Percentiles rank a stretch among this genome's conserved stretches.
Conservation (phyloP, 2,329 filamentous ascomycete species). For the Colletotrichum sp. region DNA sequence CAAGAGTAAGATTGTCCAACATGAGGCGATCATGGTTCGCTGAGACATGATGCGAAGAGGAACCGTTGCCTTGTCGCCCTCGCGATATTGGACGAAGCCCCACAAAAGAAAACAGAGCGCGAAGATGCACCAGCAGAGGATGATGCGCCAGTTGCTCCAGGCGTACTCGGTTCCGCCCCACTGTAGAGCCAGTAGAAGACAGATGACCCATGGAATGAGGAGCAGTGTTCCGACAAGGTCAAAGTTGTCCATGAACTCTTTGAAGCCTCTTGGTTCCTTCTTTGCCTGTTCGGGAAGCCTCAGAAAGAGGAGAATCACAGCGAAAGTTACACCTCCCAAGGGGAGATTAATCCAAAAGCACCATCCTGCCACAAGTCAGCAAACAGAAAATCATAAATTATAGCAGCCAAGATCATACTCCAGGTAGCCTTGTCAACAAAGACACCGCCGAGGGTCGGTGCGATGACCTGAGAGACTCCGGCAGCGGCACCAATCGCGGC, state of each 20-base stretch:
- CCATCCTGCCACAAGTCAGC: conserved; percentile 33
- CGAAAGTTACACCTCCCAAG: conserved; percentile 49
- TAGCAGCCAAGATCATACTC: conserved; percentile 30
- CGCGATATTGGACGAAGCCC: conserved; percentile 61
- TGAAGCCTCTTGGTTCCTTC: conserved; percentile 29
- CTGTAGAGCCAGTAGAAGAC: background rate
- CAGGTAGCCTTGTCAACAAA: conserved; percentile 54
- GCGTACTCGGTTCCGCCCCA: background rate
- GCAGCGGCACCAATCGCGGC: conserved; percentile 60
- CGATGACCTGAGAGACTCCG: conserved; percentile 56
- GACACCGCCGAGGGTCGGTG: conserved; percentile 53
- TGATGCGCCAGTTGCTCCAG: conserved; percentile 45
- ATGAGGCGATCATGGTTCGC: background rate
- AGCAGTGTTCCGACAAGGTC: conserved; percentile 16
- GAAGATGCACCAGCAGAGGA: conserved; percentile 52
- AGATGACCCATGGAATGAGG: background rate
- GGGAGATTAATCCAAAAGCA: conserved; percentile 53
- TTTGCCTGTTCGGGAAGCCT: conserved; percentile 37
- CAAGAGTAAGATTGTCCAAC: background rate
- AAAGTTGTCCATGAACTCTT: conserved; percentile 33
- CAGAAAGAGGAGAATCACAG: conserved; percentile 44
- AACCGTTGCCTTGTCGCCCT: conserved; percentile 54
- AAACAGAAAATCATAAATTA: background rate
- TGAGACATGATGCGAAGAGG: conserved; percentile 49
- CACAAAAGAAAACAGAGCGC: conserved; percentile 56